These are phyloP conservation scores for Trichophyton benhamiae DNA, from an alignment of 2,329 filamentous ascomycete genomes.

Conservation along the genomic window DNA sequence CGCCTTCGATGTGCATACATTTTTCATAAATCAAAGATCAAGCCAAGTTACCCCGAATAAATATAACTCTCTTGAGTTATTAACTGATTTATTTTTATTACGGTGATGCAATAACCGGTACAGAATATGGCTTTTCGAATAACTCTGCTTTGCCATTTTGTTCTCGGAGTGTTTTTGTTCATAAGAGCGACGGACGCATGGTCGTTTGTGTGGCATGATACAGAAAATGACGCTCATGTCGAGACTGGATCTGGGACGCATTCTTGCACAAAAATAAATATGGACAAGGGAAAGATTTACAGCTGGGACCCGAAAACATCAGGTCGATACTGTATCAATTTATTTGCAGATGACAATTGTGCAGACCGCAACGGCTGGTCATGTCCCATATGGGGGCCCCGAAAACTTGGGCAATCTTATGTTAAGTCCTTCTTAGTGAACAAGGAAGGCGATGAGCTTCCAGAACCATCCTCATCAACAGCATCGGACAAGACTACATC, in stretches of 20 bases:
- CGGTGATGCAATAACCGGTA: neutral
- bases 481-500: neutral
- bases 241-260: neutral
- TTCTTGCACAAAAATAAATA: constrained; percentile 4
- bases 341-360: constrained; percentile 8
- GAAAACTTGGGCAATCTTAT: constrained; percentile 4
- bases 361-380: constrained; percentile 7
- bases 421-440: constrained; percentile 5
- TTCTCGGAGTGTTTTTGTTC: neutral
- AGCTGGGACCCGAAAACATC: constrained; percentile 6
- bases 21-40: neutral
- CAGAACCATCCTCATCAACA: neutral
- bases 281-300: constrained; percentile 8
- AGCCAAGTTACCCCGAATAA: neutral
- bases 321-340: constrained; percentile 5
- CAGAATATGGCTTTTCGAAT: neutral
- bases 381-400: constrained; percentile 7
- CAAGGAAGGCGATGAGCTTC: constrained; percentile 3
- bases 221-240: constrained; percentile 2
- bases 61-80: neutral
- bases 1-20: neutral
- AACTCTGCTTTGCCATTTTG: neutral
- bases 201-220: constrained; percentile 7
- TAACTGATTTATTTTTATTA: no score
- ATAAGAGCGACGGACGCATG: constrained; percentile 1